Base-by-base conservation (phyloP, 768 basidiomycete species). In the Mycena capillaripes region DNA sequence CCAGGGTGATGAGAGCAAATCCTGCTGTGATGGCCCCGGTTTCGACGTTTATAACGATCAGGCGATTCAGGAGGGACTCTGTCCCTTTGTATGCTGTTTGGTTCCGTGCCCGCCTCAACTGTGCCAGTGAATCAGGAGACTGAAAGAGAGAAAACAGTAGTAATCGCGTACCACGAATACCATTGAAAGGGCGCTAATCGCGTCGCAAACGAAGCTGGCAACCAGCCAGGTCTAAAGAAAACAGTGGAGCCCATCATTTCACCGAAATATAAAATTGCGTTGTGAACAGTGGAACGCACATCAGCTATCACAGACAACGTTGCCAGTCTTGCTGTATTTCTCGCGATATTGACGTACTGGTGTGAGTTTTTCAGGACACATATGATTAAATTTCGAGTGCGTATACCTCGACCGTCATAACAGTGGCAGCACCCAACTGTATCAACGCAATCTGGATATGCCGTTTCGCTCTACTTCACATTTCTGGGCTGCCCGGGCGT, bases 1-100 rank as follows among this genome's bases (percentile, higher is more conserved):
- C 9, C 8, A 62, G 60, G 7, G 27, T 16, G 29, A 62, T 21
- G 21, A 62, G 60, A 4, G 60, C 60, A 29, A 62, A 9, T 1
- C 30, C 30, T 14, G 60, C 60, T 9, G 60, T 62, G 2, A 62
- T 62, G 8, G 60, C 60, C 1, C 60, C 60, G 14, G 60, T 62
- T 25, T 62, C 60, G n/a, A 62, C 23, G 12, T 44, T 62, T 3
- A 32, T 48, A 5, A 48, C 34, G 21, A 62, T 62, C 16, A 62
- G 21, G 19, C 60, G 60, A 48, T 62, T 62, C 7, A 62, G 30
- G 1, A 62, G 8, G 1, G 60, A 32, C 44, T 62, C 60, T 23
- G 60, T 62, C 1, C 11, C 4, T 16, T 48, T 48, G 30, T 48
- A n/a, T 14, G n/a, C 14, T 2, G 29, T 25, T 30, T 27, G 27